Conservation (phyloP, 345 rosid genomes). For the Acer campestre region DNA sequence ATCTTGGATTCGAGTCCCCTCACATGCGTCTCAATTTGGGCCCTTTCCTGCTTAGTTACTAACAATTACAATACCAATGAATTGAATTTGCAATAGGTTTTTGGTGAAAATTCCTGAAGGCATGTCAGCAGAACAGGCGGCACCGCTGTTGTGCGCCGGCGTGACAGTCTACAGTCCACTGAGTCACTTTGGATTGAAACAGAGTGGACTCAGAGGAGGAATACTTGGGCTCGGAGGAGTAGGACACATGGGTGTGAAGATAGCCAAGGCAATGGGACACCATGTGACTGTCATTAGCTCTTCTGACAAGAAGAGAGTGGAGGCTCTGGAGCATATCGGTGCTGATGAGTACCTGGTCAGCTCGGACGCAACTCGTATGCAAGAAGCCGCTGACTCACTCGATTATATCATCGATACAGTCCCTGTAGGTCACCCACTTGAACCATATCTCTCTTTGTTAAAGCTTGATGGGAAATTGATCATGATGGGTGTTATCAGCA, state of each 20-base stretch:
- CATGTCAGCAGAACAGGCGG: conserved; percentile 82
- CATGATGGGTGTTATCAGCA: conserved; percentile 72
- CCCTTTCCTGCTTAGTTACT: too few relatives aligned
- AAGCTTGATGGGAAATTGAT: conserved; percentile 87
- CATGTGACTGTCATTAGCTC: conserved; percentile 95
- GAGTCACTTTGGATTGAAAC: conserved; percentile 67
- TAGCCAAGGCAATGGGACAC: conserved; percentile 97
- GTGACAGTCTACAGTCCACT: conserved; percentile 92
- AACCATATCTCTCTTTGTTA: conserved; percentile 72
- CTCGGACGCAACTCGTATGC: conserved; percentile 61
- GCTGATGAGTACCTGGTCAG: conserved; percentile 86
- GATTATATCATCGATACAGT: conserved; percentile 92
- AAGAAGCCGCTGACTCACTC: conserved; percentile 65
- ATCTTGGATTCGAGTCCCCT: too few relatives aligned
- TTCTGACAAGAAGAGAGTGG: conserved; percentile 78
- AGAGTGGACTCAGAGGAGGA: conserved; percentile 75
- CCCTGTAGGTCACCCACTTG: conserved; percentile 82
- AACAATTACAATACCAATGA: too few relatives aligned
- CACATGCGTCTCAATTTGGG: too few relatives aligned
- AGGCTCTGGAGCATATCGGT: conserved; percentile 83
- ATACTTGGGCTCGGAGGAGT: conserved; percentile 94
- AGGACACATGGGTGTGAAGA: conserved; percentile 96
- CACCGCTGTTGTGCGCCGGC: conserved; percentile 85
- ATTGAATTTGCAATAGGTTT: conserved; percentile 42
- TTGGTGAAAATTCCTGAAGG: conserved; percentile 89